Evolutionary conservation across 176 grass and related monocot species (phyloP).

Genomic region (Eragrostis nindensis): DNA sequence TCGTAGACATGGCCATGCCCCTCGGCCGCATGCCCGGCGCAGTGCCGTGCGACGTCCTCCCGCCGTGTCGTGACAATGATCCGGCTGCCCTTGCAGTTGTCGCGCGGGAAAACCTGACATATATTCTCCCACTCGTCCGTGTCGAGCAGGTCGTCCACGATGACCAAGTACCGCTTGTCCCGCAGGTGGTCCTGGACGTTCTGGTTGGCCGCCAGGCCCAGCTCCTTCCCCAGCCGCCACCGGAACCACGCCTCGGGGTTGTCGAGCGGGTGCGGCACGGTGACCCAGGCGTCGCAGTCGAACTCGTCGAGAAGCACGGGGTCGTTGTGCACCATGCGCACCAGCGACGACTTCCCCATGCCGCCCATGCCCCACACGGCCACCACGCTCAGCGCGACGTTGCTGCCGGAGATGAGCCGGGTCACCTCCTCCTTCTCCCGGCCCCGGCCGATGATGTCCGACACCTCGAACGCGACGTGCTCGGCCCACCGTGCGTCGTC

Average conservation of each 20-base stretch:
- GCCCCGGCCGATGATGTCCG: constrained; percentile 8
- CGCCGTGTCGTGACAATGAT: constrained; percentile 46
- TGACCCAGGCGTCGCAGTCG: constrained; percentile 47
- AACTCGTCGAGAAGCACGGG: constrained; percentile 11
- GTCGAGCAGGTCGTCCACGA: constrained; percentile 34
- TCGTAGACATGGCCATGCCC: constrained; percentile 1
- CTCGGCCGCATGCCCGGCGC: background rate
- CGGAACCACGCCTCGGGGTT: background rate
- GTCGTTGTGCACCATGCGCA: constrained; percentile 31
- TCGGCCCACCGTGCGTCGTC: background rate
- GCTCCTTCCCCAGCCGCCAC: constrained; percentile 4
- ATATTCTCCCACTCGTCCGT: constrained; percentile 31
- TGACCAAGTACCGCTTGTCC: constrained; percentile 9
- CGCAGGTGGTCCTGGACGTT: background rate
- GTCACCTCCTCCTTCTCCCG: background rate
- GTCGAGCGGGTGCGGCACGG: constrained; percentile 42
- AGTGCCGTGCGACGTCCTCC: constrained; percentile 29
- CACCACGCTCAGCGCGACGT: background rate
- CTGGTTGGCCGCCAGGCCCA: background rate
- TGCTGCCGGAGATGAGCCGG: background rate
- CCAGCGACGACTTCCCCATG: constrained; percentile 44
- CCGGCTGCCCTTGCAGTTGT: background rate
- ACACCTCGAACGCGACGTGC: background rate
- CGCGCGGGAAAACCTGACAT: background rate
- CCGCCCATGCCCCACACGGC: constrained; percentile 47